phyloP scores from a whole-genome alignment of 139 green algal genomes.

The Astrephomene gubernaculifera region DNA sequence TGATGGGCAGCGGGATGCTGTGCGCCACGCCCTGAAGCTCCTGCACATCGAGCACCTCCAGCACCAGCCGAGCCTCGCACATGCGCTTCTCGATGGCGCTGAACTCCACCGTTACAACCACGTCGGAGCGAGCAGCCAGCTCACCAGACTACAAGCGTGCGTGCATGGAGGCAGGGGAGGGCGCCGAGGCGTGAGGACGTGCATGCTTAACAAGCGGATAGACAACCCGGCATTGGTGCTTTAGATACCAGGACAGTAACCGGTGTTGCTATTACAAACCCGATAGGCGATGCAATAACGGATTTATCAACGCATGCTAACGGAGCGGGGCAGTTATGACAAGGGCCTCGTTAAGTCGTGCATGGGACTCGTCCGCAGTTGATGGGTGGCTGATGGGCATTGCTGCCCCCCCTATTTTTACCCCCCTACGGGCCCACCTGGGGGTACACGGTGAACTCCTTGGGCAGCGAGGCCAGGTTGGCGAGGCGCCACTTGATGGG shows the following conservation, averaged over 20 bases:
- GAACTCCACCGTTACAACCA: slow-evolving; percentile 71
- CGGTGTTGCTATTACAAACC: too few relatives aligned
- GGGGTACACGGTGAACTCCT: slow-evolving; percentile 66
- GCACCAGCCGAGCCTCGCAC: slow-evolving; percentile 59
- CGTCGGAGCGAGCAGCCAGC: slow-evolving; percentile 61
- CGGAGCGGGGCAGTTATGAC: too few relatives aligned
- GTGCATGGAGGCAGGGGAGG: not conserved
- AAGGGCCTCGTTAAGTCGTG: too few relatives aligned
- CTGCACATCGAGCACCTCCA: slow-evolving; percentile 68
- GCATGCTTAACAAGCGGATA: too few relatives aligned
- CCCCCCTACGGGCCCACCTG: slow-evolving; percentile 6
- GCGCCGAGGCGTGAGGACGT: too few relatives aligned
- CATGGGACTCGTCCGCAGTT: too few relatives aligned
- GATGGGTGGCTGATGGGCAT: not conserved
- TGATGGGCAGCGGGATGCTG: slow-evolving; percentile 68
- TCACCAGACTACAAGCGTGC: slow-evolving; percentile 64
- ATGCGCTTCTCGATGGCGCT: slow-evolving; percentile 68
- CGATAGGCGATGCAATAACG: too few relatives aligned
- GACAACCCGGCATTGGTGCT: too few relatives aligned
- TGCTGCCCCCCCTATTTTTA: not conserved
- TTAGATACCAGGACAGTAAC: too few relatives aligned
- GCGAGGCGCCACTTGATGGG: slow-evolving; percentile 81
- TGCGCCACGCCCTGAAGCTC: slow-evolving; percentile 63
- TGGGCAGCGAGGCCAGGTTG: slow-evolving; percentile 61
- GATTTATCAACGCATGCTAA: too few relatives aligned